Evolutionary conservation across 768 basidiomycete species (phyloP), one percentile per base, ranked within the genome.

Genomic region (Hebeloma cylindrosporum): DNA sequence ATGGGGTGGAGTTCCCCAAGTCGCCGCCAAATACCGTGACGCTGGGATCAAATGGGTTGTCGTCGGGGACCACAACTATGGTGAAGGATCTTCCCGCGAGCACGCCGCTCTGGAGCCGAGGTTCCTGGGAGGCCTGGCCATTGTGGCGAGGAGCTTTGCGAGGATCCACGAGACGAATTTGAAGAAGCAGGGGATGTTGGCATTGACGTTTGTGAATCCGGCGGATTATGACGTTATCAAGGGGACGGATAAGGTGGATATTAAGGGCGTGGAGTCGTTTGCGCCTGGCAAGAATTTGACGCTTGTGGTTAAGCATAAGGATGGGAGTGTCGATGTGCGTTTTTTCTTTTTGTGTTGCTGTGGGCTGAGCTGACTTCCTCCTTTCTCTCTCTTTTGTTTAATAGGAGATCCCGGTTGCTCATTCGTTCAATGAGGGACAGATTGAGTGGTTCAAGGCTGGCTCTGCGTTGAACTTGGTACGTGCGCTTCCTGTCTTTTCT

Each of bases 121-220:
- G 39, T 96, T 80, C 80, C 86, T 96, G 47, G 93, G 93, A 50
- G 95, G 94, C 51, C 77, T 93, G 45, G 95, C 95, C 21, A 89
- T 97, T 74, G 94, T 99, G 68, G 88, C 87, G 64, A 83, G 93
- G 65, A 93, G 90, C 25, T 98, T 97, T 68, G 94, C 94, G 41
- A 92, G 94, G 70, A 97, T 97, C 71, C 94, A 95, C 71, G 93
- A 90, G 74, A 92, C 92, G 63, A 93, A 94, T 78, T 73, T 93
- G 82, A 98, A 98, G 87, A 97, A 97, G 82, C 94, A 97, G 74
- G 93, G 93, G 58, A 93, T 95, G 91, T 89, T 97, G 51, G 93
- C 93, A 2, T 75, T 98, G 56, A 96, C 93, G 49, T 96, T 98
- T 63, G 88, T 69, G 49, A 80, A 97, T 71, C 79, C 88, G 11